phyloP scores from a whole-genome alignment of 1,284 basidiomycete genomes.

The Neotropicomus parvogracilis region DNA sequence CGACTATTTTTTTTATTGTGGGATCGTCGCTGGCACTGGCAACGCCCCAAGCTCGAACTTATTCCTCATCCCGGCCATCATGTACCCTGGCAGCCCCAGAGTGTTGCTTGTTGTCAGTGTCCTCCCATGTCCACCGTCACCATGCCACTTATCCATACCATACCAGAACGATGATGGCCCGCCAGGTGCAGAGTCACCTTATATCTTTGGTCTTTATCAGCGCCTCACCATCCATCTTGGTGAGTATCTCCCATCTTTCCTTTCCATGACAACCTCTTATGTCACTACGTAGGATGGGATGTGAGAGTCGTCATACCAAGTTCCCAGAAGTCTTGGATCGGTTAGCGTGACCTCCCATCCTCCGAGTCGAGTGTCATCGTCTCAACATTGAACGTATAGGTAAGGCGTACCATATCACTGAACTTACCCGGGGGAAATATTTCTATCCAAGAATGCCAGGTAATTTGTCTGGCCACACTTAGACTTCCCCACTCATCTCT shows the following conservation, averaged over 20 bases:
- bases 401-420: slow-evolving; percentile 82
- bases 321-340: slow-evolving; percentile 89
- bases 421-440: slow-evolving; percentile 71
- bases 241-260: slow-evolving; percentile 28
- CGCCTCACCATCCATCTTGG: slow-evolving; percentile 64
- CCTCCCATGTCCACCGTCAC: slow-evolving; percentile 1
- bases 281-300: slow-evolving; percentile 57
- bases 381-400: slow-evolving; percentile 40
- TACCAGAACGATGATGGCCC: slow-evolving; percentile 86
- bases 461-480: slow-evolving; percentile 14
- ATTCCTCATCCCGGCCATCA: background rate
- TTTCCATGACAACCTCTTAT: slow-evolving; percentile 11
- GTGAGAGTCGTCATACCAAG: slow-evolving; percentile 87
- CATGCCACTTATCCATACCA: slow-evolving; percentile 2
- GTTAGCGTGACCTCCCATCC: slow-evolving; percentile 34
- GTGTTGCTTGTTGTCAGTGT: slow-evolving; percentile 58
- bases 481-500: slow-evolving; percentile 7
- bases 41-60: background rate
- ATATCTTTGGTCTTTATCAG: slow-evolving; percentile 75
- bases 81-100: slow-evolving; percentile 32
- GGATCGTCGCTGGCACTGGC: slow-evolving; percentile 8
- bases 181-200: slow-evolving; percentile 75
- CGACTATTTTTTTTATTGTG: slow-evolving; percentile 23
- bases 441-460: slow-evolving; percentile 75
- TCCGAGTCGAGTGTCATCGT: slow-evolving; percentile 1